A percentile compares a stretch with the other conserved stretches of the same genome.
phyloP scores from a whole-genome alignment of 2,329 filamentous ascomycete genomes.

The Coleophoma crateriformis region DNA sequence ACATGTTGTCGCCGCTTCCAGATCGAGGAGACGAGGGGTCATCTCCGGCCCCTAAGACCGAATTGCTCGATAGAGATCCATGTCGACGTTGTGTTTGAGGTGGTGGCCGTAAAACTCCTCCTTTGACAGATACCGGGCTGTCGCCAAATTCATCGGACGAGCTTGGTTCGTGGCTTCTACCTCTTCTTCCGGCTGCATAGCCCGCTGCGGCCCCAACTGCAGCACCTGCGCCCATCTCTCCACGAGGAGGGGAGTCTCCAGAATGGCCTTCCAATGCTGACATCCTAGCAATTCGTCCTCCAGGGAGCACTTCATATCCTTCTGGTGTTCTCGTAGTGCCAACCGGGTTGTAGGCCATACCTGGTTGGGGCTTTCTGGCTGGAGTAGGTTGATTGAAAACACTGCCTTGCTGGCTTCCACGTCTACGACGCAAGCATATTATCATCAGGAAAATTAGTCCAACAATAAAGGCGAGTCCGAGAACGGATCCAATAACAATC shows the following conservation, averaged over 20 bases:
- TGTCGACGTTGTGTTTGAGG: constrained; percentile 58
- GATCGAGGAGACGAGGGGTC: constrained; percentile 69
- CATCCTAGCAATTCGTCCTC: constrained; percentile 91
- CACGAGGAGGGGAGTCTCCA: constrained; percentile 45
- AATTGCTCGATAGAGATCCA: constrained; percentile 85
- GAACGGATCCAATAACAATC: constrained; percentile 76
- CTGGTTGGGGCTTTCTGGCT: constrained; percentile 42
- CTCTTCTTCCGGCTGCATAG: constrained; percentile 39
- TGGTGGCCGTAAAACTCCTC: constrained; percentile 51
- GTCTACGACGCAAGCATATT: constrained; percentile 43
- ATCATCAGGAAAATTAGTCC: constrained; percentile 58
- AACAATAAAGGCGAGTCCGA: constrained; percentile 64
- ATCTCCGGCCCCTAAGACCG: constrained; percentile 60
- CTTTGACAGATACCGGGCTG: constrained; percentile 62
- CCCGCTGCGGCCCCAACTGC: constrained; percentile 42
- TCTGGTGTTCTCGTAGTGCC: constrained; percentile 27
- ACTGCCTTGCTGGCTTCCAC: constrained; percentile 59
- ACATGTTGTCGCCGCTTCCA: constrained; percentile 64
- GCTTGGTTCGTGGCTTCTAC: constrained; percentile 47
- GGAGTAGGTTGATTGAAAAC: constrained; percentile 89
- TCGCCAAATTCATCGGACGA: constrained; percentile 69
- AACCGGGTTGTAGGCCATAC: constrained; percentile 35
- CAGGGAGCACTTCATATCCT: constrained; percentile 72
- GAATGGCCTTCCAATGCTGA: constrained; percentile 79
- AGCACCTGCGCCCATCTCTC: constrained; percentile 21